Percentiles rank a stretch among this genome's conserved stretches.
phyloP scores from a whole-genome alignment of 306 rosid genomes.

The Medicago truncatula region MtrunA17r5.0-ANR NC_053047.1:32422001-32422500 shows the following conservation, averaged over 20 bases:
- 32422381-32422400: no score
- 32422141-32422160: conserved; percentile 27
- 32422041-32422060: conserved; percentile 2
- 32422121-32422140: conserved; percentile 33
- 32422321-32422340: background rate
- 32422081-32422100: conserved; percentile 14
- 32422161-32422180: conserved; percentile 21
- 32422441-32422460: no score
- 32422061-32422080: conserved; percentile 32
- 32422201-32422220: conserved; percentile 72
- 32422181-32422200: conserved; percentile 31
- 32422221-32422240: conserved; percentile 63
- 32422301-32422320: conserved; percentile 63
- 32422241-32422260: conserved; percentile 87
- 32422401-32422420: no score
- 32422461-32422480: no score
- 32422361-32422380: no score
- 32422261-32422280: conserved; percentile 60
- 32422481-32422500: no score
- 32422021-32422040: conserved; percentile 14
- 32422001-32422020: conserved; percentile 19
- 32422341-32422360: background rate
- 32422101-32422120: conserved; percentile 33
- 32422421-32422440: no score
- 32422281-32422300: conserved; percentile 61